phyloP scores from a whole-genome alignment of 2,329 filamentous ascomycete species.

The Penicillium italicum region DNA sequence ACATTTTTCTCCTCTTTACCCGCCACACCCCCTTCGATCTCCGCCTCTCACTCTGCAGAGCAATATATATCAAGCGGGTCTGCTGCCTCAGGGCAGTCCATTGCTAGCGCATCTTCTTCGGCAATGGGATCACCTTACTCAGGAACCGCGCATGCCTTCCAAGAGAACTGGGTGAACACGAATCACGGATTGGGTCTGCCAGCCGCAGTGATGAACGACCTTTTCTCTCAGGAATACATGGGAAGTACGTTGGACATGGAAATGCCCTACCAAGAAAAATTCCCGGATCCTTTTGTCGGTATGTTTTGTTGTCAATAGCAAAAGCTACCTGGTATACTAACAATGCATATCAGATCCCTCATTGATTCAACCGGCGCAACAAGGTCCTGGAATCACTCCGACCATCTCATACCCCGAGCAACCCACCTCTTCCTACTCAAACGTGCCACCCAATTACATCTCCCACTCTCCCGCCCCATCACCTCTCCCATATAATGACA shows the following conservation, averaged over 20 bases:
- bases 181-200: constrained; percentile 58
- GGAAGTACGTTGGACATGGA: constrained; percentile 45
- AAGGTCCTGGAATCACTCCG: constrained; percentile 28
- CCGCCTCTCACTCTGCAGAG: constrained; percentile 32
- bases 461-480: constrained; percentile 38
- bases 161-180: constrained; percentile 57
- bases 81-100: constrained; percentile 58
- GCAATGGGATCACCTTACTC: constrained; percentile 66
- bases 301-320: constrained; percentile 15
- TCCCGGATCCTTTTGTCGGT: constrained; percentile 38
- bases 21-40: constrained; percentile 33
- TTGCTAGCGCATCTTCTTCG: constrained; percentile 58
- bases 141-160: constrained; percentile 55
- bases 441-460: constrained; percentile 28
- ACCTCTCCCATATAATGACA: constrained; percentile 31
- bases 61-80: constrained; percentile 57
- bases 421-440: constrained; percentile 24
- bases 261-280: constrained; percentile 43
- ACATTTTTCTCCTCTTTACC: constrained; percentile 30
- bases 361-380: constrained; percentile 52
- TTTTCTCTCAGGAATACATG: constrained; percentile 53
- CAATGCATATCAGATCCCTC: constrained; percentile 50
- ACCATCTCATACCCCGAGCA: constrained; percentile 37
- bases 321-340: constrained; percentile 4
- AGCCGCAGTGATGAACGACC: constrained; percentile 60